phyloP scores from a whole-genome alignment of 129 eudicot genomes.

The Solidago caesia region DNA sequence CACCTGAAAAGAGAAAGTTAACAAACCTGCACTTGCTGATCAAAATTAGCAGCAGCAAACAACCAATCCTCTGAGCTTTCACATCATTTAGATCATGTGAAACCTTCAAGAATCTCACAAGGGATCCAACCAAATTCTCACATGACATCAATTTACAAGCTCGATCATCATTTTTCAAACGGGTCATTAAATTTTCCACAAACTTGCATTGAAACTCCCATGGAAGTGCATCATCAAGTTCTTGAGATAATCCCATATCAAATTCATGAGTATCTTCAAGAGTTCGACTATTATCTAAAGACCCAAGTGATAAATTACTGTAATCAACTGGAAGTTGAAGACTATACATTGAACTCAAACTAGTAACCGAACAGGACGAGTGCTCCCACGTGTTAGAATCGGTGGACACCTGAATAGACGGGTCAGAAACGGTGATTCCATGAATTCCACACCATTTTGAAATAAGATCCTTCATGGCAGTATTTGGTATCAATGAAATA shows the following conservation, averaged over 20 bases:
- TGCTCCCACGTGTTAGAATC: conserved; percentile 43
- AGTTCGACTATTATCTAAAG: conserved; percentile 44
- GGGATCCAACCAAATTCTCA: conserved; percentile 45
- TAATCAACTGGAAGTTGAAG: conserved; percentile 62
- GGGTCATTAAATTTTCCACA: conserved; percentile 47
- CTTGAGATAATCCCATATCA: conserved; percentile 32
- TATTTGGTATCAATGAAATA: conserved; percentile 54
- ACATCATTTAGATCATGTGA: conserved; percentile 46
- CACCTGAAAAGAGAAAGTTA: not conserved
- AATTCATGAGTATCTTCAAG: conserved; percentile 26
- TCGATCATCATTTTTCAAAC: conserved; percentile 40
- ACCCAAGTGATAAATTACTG: conserved; percentile 59
- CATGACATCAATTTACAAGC: conserved; percentile 35
- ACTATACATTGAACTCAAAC: conserved; percentile 64
- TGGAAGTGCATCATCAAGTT: conserved; percentile 50
- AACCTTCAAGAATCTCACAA: conserved; percentile 55
- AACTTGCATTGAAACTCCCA: conserved; percentile 71
- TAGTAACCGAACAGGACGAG: conserved; percentile 63
- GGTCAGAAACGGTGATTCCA: conserved; percentile 42
- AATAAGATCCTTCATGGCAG: conserved; percentile 52
- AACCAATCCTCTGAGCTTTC: conserved; percentile 70
- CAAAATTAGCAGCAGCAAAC: conserved; percentile 44
- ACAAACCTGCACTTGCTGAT: conserved; percentile 58
- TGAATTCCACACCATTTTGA: conserved; percentile 53
- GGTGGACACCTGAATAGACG: conserved; percentile 29